Percentiles rank a stretch among this genome's conserved stretches.
phyloP scores from a whole-genome alignment of 805 yeast species.

The Brettanomyces bruxellensis region DNA sequence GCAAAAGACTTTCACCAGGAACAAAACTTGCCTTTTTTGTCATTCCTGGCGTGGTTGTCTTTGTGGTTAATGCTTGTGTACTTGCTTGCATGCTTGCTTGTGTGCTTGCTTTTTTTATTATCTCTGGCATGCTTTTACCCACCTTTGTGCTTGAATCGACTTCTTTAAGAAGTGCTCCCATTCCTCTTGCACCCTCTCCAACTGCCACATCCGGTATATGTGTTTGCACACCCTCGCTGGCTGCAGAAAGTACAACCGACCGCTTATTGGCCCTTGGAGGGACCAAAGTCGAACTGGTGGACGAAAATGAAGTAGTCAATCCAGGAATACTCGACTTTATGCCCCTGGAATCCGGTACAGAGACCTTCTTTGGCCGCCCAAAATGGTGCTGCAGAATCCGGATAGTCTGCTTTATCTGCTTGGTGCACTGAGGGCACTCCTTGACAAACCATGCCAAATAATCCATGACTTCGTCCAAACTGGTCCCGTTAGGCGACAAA shows the following conservation, averaged over 20 bases:
- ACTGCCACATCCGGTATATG: too few species aligned
- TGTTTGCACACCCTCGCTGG: neutral
- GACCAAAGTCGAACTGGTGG: neutral
- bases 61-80: too few species aligned
- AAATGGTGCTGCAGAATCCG: neutral
- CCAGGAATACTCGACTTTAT: too few species aligned
- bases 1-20: neutral
- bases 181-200: too few species aligned
- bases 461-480: constrained; percentile 9
- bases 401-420: neutral
- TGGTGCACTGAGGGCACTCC: neutral
- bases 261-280: neutral
- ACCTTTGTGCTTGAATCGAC: too few species aligned
- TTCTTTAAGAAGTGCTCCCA: too few species aligned
- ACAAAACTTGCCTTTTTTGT: neutral
- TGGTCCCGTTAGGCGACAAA: constrained; percentile 8
- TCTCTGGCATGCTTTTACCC: too few species aligned
- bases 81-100: too few species aligned
- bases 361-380: neutral
- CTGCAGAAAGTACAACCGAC: neutral
- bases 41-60: too few species aligned
- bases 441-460: constrained; percentile 14
- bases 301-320: too few species aligned
- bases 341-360: neutral
- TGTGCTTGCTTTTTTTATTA: too few species aligned